These are phyloP conservation scores for Scheffersomyces segobiensis DNA, from an alignment of 1,139 yeast species.

Conservation along the genomic window DNA sequence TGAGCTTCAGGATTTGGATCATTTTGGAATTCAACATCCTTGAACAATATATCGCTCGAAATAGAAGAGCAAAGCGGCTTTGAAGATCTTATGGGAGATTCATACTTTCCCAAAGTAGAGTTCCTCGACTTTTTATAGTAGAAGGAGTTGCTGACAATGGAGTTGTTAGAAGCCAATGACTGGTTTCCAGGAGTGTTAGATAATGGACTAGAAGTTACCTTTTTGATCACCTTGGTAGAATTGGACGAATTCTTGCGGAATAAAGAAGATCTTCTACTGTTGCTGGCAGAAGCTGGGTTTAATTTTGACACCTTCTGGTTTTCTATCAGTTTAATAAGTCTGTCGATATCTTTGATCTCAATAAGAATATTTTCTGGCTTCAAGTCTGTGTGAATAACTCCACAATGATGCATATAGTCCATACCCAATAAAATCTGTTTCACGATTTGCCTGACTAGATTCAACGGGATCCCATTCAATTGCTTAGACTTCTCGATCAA, in stretches of 20 bases:
- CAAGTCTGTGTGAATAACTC: conserved; percentile 88
- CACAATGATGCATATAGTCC: conserved; percentile 83
- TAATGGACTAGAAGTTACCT: conserved; percentile 13
- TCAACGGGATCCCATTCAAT: conserved; percentile 67
- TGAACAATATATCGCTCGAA: conserved; percentile 22
- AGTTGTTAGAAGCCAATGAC: conserved; percentile 5
- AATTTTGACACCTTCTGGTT: conserved; percentile 37
- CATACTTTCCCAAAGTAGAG: conserved; percentile 16
- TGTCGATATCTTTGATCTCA: conserved; percentile 77
- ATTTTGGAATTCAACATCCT: conserved; percentile 10
- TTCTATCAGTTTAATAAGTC: conserved; percentile 59
- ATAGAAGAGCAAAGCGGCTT: conserved; percentile 28
- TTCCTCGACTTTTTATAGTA: conserved; percentile 26
- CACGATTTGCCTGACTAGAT: conserved; percentile 76
- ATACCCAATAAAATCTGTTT: conserved; percentile 74
- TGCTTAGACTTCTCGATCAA: conserved; percentile 13
- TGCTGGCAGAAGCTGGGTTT: conserved; percentile 17
- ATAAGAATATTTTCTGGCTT: conserved; percentile 89
- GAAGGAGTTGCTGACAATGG: conserved; percentile 5
- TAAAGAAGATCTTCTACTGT: conserved; percentile 10
- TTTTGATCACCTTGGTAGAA: conserved; percentile 33
- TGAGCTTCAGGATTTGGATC: neutral
- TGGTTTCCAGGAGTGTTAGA: conserved; percentile 7
- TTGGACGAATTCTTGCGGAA: neutral
- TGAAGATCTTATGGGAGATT: conserved; percentile 31